A percentile compares a stretch with the other conserved stretches of the same genome.
Conservation (phyloP, 176 grass and related monocot genomes). For the Pharus latifolius region DNA sequence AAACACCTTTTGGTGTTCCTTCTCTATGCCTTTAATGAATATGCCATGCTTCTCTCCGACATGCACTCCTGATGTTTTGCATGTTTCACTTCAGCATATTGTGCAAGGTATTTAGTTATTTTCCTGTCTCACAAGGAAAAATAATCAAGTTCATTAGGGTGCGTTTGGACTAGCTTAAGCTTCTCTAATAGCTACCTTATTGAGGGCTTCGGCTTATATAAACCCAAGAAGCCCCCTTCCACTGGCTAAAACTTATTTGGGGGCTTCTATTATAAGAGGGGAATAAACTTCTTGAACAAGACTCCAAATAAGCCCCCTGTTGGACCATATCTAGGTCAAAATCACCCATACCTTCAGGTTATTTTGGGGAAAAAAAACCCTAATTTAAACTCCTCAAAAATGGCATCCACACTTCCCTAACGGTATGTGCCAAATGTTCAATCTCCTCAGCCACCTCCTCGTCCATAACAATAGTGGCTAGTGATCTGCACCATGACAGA, state of each 20-base stretch:
- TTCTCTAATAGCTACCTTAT: too few species aligned
- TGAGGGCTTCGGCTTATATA: too few species aligned
- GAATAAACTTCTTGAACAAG: too few species aligned
- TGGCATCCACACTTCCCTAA: background rate
- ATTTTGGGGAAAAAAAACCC: background rate
- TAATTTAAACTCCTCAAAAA: background rate
- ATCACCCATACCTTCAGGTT: too few species aligned
- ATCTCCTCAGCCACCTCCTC: background rate
- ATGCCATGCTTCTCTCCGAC: background rate
- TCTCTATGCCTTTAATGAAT: background rate
- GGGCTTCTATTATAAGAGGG: too few species aligned
- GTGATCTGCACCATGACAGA: background rate
- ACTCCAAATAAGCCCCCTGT: too few species aligned
- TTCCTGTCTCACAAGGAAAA: background rate
- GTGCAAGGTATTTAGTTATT: background rate
- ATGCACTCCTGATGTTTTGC: background rate
- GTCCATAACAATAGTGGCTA: background rate
- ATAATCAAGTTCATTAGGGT: background rate
- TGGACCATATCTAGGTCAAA: too few species aligned
- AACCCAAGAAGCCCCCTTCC: too few species aligned
- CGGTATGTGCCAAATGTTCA: background rate
- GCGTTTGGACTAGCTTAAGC: too few species aligned
- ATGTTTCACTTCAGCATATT: background rate
- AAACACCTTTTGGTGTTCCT: background rate
- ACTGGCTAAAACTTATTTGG: too few species aligned